Evolutionary conservation across 2,329 filamentous ascomycete species (phyloP).

Genomic region (Cercospora zeae-maydis): DNA sequence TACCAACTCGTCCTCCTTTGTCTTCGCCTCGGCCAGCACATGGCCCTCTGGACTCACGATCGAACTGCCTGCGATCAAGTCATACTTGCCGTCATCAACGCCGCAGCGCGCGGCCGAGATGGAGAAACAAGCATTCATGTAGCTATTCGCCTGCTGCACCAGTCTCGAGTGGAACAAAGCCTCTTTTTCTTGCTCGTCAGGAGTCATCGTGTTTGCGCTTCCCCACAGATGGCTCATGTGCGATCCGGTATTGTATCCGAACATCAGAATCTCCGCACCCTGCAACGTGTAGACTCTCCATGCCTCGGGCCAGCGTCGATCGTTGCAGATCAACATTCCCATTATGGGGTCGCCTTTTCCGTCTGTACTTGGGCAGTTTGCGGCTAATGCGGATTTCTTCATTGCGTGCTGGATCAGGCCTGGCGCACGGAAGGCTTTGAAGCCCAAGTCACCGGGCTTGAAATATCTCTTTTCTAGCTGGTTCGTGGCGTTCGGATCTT

Average conservation of each 20-base stretch:
- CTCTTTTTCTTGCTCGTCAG: constrained; percentile 45
- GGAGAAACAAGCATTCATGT: constrained; percentile 53
- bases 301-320: constrained; percentile 53
- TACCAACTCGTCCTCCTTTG: constrained; percentile 50
- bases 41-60: constrained; percentile 50
- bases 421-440: constrained; percentile 52
- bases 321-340: constrained; percentile 54
- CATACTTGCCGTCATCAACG: constrained; percentile 50
- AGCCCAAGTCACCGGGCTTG: constrained; percentile 51
- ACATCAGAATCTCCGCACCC: constrained; percentile 48
- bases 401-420: constrained; percentile 41
- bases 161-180: constrained; percentile 53
- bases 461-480: constrained; percentile 58
- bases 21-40: constrained; percentile 50
- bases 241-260: constrained; percentile 44
- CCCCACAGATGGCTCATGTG: constrained; percentile 49
- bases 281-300: constrained; percentile 54
- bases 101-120: constrained; percentile 51
- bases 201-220: constrained; percentile 40
- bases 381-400: constrained; percentile 31
- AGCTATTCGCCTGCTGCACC: constrained; percentile 52
- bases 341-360: constrained; percentile 51
- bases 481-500: constrained; percentile 48
- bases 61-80: constrained; percentile 49
- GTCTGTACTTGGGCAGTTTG: constrained; percentile 26